Percentiles rank a stretch among this genome's conserved stretches.
Conservation (phyloP, 306 rosid genomes). For the Canavalia gladiata region DNA sequence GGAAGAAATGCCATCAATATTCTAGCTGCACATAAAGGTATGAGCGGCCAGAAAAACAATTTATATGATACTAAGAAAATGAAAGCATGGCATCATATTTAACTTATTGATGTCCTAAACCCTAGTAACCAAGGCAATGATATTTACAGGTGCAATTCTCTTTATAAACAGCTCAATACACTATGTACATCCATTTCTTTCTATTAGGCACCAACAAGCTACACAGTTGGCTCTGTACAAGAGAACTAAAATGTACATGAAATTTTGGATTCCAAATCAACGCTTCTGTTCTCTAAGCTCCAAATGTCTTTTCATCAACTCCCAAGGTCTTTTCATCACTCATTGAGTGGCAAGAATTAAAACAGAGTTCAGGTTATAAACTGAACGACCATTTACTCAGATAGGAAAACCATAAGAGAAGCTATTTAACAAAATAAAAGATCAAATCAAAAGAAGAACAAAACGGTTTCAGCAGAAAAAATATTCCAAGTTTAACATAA, state of each 20-base stretch:
- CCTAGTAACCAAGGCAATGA: not conserved
- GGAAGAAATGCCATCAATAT: conserved; percentile 22
- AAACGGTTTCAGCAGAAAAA: not conserved
- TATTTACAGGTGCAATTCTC: conserved; percentile 28
- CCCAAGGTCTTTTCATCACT: not conserved
- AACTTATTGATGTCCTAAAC: conserved; percentile 11
- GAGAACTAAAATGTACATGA: conserved; percentile 1
- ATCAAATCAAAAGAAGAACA: not conserved
- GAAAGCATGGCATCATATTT: conserved; percentile 9
- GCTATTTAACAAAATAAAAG: not conserved
- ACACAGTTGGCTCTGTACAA: conserved; percentile 7
- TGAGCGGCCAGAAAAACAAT: conserved; percentile 17
- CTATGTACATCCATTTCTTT: not conserved
- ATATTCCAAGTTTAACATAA: not conserved
- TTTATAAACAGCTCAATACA: conserved; percentile 11
- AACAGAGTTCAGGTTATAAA: not conserved
- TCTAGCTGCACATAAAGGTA: conserved; percentile 2
- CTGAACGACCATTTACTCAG: not conserved
- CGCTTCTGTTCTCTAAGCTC: not conserved
- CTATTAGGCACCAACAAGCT: not conserved
- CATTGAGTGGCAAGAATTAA: not conserved
- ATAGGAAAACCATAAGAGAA: not conserved
- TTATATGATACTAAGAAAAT: not conserved
- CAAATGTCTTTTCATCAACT: not conserved
- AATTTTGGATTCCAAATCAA: not conserved